Base-by-base conservation (phyloP, 192 early-diverging fungal species). In the Coemansia brasiliensis region DNA sequence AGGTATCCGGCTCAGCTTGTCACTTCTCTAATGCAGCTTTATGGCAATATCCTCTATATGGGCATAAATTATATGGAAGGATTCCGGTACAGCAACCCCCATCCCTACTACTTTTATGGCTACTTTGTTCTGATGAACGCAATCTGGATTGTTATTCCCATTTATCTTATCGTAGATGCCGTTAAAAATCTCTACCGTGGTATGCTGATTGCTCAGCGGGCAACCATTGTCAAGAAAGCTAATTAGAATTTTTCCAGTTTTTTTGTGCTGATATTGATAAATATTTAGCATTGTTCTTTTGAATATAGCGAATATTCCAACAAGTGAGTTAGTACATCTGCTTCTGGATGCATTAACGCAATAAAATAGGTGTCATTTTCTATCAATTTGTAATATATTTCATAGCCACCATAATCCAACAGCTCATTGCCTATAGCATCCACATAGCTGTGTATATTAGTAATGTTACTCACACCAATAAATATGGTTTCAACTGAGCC, bases 91-190 rank as follows among this genome's bases (percentile, higher is more conserved):
- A 85, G 83, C 53, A 80, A 85, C 57, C 89, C 91, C 5, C 81
- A 87, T 57, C 85, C 92, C 8, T 79, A 84, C 69, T 94, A 98
- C 81, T 94, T 88, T 63, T 94, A 86, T 81, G 83, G 89, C 52
- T 98, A 98, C 84, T 95, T 98, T 82, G 82, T 87, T 4, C 71
- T 83, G 27, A 74, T 94, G 62, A 98, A 98, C 74, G 51, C 72
- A 15, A 80, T 88, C 13, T 98, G 95, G 95, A 84, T 94, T 50
- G 51, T 94, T 10, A 74, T 92, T 16, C 90, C 91, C 0, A 11
- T n/a, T 2, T 49, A 72, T 18, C 65, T 84, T 27, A 68, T 88
- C 16, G 39, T 67, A 40, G 82, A 83, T 56, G 53, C 83, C 9
- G 49, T 64, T 46, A 75, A 74, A 67, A 60, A 67, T 62, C 65